Evolutionary conservation across 1,284 basidiomycete species (phyloP), one percentile per base, ranked within the genome.

Genomic region (Rhodotorula sp.): DNA sequence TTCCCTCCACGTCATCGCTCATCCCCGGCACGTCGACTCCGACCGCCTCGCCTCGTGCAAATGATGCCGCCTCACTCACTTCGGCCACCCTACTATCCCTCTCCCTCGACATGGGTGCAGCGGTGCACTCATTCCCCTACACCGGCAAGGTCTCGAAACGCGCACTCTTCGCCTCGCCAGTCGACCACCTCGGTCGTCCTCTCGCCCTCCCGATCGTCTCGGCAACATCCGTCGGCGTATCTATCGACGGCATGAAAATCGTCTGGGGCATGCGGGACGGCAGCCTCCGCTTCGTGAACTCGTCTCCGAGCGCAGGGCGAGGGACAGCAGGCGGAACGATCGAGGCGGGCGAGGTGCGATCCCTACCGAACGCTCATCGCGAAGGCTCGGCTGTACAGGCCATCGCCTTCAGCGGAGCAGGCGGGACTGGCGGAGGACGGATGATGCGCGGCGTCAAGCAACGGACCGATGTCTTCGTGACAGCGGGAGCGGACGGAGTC

Each of bases 221-320:
- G 9, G 62, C 66, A 6, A 72, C 67, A 0, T 63, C 64, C 3
- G 62, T 66, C 47, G 71, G 67, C 1, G 29, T 73, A 7, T 72
- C 73, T 11, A 53, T 60, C 39, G 76, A 76, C 46, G 73, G 69
- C 2, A 60, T 58, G 0, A 27, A 62, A 5, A n/a, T 76, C 19
- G 64, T 74, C 7, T 77, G 74, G 73, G 76, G 74, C 13, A 76
- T 76, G 74, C 39, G 64, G 4, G 73, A 77, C 59, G 76, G 76
- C 5, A 61, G 52, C 4, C 56, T 77, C 32, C 51, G 74, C 7
- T 47, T 76, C 32, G 47, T 53, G 1, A 66, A 66, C 22, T 56
- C 30, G 13, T 22, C 64, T 0, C 30, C 60, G 4, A 20, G 32
- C 17, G 56, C 54, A 3, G 59, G 51, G 3, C 39, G 54, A 1